Evolutionary conservation across 495 filamentous ascomycete species (phyloP).

Genomic region (Podospora anserina): DNA sequence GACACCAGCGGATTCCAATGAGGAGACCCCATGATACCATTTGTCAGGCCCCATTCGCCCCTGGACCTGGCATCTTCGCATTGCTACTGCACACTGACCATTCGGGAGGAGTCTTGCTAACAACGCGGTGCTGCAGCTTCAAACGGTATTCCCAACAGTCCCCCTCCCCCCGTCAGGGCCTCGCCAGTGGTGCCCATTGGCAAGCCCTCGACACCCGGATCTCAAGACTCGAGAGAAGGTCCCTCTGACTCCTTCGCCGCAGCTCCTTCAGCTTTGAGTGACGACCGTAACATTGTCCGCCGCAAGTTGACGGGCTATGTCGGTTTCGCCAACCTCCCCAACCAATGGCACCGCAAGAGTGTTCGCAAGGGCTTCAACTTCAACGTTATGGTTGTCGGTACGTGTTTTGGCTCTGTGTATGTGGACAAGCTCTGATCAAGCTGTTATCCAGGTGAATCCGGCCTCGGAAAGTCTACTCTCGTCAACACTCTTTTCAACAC

Average conservation of each 20-base stretch:
- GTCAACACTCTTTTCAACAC: conserved; percentile 99
- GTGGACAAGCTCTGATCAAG: conserved; percentile 18
- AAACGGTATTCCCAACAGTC: conserved; percentile 43
- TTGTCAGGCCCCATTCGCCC: conserved; percentile 37
- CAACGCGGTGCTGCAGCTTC: conserved; percentile 36
- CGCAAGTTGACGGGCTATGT: conserved; percentile 98
- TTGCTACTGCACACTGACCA: background rate
- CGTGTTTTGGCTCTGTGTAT: conserved; percentile 27
- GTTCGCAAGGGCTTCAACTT: conserved; percentile 99
- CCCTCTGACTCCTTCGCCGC: conserved; percentile 76
- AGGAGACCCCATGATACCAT: conserved; percentile 19
- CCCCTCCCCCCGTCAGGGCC: conserved; percentile 29
- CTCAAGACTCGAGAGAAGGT: conserved; percentile 51
- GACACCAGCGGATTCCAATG: conserved; percentile 10
- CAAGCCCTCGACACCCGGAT: conserved; percentile 51
- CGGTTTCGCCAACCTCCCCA: conserved; percentile 96
- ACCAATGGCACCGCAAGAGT: conserved; percentile 99
- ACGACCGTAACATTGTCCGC: conserved; percentile 96
- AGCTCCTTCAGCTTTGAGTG: conserved; percentile 71
- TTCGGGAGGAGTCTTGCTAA: background rate
- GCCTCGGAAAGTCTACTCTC: conserved; percentile 96
- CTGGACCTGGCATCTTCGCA: conserved; percentile 18
- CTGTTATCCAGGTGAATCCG: conserved; percentile 80
- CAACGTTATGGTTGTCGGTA: conserved; percentile 99
- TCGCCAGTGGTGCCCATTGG: conserved; percentile 43